Evolutionary conservation across 177 flowering plant species (phyloP).

Genomic region (Tripterygium wilfordii): DNA sequence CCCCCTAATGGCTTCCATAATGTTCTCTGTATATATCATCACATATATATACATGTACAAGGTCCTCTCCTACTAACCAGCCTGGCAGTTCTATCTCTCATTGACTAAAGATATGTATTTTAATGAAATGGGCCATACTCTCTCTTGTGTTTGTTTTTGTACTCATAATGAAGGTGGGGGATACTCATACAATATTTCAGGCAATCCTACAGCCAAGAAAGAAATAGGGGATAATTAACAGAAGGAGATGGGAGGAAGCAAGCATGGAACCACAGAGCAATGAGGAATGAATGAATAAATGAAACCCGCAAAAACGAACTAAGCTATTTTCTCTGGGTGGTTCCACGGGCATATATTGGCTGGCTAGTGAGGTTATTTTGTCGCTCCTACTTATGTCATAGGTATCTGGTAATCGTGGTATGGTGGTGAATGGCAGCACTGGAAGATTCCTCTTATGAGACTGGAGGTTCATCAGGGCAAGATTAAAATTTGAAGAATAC

Average conservation of each 20-base stretch:
- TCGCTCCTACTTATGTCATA: conserved; percentile 32
- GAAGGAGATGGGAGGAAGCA: conserved; percentile 9
- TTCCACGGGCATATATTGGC: conserved; percentile 27
- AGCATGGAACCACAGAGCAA: conserved; percentile 32
- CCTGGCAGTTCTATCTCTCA: conserved; percentile 19
- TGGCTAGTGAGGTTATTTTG: conserved; percentile 34
- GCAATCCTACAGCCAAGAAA: conserved; percentile 20
- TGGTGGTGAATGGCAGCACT: too few relatives aligned
- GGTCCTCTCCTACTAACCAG: conserved; percentile 30
- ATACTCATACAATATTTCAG: conserved; percentile 28
- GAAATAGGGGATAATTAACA: too few relatives aligned
- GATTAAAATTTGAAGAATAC: too few relatives aligned
- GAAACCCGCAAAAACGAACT: conserved; percentile 27
- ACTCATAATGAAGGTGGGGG: conserved; percentile 19
- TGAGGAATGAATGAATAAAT: conserved; percentile 61
- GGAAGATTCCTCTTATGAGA: too few relatives aligned
- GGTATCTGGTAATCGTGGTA: conserved; percentile 25
- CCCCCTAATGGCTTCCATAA: conserved; percentile 39
- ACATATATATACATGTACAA: conserved; percentile 59
- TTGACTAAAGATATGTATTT: too few relatives aligned
- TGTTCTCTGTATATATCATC: conserved; percentile 43
- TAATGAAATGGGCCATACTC: too few relatives aligned
- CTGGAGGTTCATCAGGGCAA: too few relatives aligned
- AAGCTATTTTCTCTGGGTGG: conserved; percentile 40
- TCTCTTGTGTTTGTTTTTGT: too few relatives aligned